A percentile compares a stretch with the other conserved stretches of the same genome.
phyloP scores from a whole-genome alignment of 2,329 filamentous ascomycete species.

The Leptographium galeiforme region DNA sequence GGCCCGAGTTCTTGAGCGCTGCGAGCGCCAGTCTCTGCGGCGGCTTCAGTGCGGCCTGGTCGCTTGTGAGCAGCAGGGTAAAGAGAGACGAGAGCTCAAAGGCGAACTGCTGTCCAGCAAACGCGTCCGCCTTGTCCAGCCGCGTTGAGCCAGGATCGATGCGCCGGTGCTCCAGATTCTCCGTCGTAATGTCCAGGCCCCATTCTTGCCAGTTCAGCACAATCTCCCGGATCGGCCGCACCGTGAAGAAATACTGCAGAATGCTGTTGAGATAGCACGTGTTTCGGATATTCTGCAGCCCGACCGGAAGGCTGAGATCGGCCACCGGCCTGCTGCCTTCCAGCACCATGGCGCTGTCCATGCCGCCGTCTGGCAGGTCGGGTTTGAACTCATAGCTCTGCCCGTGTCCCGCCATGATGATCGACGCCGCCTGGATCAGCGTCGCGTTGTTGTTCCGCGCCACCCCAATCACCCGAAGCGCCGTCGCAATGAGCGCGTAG shows the following conservation, averaged over 20 bases:
- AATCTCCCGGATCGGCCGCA: slow-evolving; percentile 67
- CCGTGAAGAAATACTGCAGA: slow-evolving; percentile 86
- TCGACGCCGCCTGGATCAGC: background rate
- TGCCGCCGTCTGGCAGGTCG: slow-evolving; percentile 6
- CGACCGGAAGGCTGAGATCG: slow-evolving; percentile 56
- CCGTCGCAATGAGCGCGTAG: slow-evolving; percentile 7
- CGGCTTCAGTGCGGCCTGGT: slow-evolving; percentile 51
- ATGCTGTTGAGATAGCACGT: slow-evolving; percentile 97
- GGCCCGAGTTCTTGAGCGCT: slow-evolving; percentile 40
- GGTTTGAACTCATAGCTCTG: slow-evolving; percentile 3
- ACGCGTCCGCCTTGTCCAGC: slow-evolving; percentile 14
- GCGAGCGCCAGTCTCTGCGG: slow-evolving; percentile 67
- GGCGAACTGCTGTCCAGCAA: slow-evolving; percentile 56
- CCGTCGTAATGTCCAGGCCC: slow-evolving; percentile 53
- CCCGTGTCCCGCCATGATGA: slow-evolving; percentile 4
- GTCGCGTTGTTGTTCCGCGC: slow-evolving; percentile 3
- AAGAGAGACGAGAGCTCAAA: slow-evolving; percentile 61
- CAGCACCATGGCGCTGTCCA: background rate
- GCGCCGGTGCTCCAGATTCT: slow-evolving; percentile 40
- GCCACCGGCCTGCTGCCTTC: slow-evolving; percentile 9
- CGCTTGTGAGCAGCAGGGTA: slow-evolving; percentile 50
- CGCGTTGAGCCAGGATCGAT: slow-evolving; percentile 25
- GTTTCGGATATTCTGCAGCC: slow-evolving; percentile 86
- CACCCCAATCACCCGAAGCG: slow-evolving; percentile 6
- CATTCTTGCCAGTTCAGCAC: slow-evolving; percentile 63